These are phyloP conservation scores for Fusarium burgessii DNA, from an alignment of 2,329 filamentous ascomycete species.

Conservation along the genomic window DNA sequence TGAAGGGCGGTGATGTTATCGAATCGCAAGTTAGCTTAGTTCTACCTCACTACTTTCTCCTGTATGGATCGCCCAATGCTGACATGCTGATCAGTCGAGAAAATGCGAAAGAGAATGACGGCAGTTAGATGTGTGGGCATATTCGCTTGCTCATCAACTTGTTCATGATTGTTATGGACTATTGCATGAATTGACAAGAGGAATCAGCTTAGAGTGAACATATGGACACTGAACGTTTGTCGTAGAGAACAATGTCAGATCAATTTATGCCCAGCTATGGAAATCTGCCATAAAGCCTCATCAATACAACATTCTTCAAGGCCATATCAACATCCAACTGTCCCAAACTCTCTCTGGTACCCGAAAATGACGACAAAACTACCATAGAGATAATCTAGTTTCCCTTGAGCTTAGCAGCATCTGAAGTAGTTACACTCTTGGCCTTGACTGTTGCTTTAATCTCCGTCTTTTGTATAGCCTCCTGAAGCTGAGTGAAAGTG, in stretches of 20 bases:
- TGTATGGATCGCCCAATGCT: neutral
- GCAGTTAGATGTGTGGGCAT: neutral
- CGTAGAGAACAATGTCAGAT: neutral
- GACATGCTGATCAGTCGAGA: neutral
- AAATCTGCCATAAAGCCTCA: neutral
- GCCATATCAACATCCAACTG: neutral
- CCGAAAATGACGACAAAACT: too few species aligned
- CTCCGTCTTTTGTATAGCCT: rapidly evolving
- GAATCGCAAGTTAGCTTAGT: neutral
- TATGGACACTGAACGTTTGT: neutral
- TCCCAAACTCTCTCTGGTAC: neutral
- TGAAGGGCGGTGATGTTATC: neutral
- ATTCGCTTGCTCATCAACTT: neutral
- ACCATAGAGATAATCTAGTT: neutral
- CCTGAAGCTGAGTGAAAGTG: neutral
- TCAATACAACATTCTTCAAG: neutral
- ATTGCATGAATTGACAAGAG: neutral
- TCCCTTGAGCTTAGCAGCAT: rapidly evolving
- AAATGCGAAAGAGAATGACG: neutral
- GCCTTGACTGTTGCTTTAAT: neutral
- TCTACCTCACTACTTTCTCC: neutral
- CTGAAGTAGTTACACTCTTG: rapidly evolving
- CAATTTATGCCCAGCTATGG: neutral
- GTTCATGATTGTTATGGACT: neutral
- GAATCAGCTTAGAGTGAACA: neutral